Conservation (phyloP, 208 protist species). For the Hexamita inflata region DNA sequence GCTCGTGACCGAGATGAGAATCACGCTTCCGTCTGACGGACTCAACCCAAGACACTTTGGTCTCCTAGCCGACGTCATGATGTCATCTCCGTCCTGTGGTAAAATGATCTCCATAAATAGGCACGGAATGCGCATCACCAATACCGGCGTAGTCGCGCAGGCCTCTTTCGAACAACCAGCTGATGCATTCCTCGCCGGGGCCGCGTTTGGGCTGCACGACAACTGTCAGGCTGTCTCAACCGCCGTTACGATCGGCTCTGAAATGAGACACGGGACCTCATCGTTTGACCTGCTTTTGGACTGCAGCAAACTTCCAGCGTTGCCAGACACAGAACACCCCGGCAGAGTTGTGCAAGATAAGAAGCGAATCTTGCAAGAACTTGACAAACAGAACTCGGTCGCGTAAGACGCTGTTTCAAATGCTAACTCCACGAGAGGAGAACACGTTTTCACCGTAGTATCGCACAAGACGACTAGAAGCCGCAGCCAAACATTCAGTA, state of each 20-base stretch:
- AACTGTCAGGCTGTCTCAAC: slow-evolving; percentile 77
- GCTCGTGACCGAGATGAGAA: slow-evolving; percentile 51
- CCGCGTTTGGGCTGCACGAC: slow-evolving; percentile 79
- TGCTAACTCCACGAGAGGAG: too few relatives aligned
- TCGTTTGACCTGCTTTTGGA: slow-evolving; percentile 82
- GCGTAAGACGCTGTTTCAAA: too few relatives aligned
- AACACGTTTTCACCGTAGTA: too few relatives aligned
- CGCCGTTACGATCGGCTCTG: slow-evolving; percentile 90
- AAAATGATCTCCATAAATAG: slow-evolving; percentile 70
- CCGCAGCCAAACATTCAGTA: too few relatives aligned
- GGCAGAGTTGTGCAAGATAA: too few relatives aligned
- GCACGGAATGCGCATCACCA: slow-evolving; percentile 76
- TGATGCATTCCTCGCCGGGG: slow-evolving; percentile 90
- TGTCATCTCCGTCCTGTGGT: slow-evolving; percentile 61
- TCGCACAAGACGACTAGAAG: too few relatives aligned
- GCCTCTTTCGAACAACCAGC: slow-evolving; percentile 98
- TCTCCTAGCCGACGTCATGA: slow-evolving; percentile 94
- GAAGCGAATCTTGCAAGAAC: too few relatives aligned
- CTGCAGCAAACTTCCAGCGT: slow-evolving; percentile 62
- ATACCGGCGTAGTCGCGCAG: slow-evolving; percentile 84
- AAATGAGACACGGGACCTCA: slow-evolving; percentile 80
- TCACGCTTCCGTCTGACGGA: slow-evolving; percentile 64
- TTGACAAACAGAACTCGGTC: too few relatives aligned
- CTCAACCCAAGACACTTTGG: slow-evolving; percentile 95
- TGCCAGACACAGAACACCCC: background rate